These are phyloP conservation scores for Podaxis sp. DNA, from an alignment of 768 basidiomycete genomes.

Conservation along the genomic window DNA sequence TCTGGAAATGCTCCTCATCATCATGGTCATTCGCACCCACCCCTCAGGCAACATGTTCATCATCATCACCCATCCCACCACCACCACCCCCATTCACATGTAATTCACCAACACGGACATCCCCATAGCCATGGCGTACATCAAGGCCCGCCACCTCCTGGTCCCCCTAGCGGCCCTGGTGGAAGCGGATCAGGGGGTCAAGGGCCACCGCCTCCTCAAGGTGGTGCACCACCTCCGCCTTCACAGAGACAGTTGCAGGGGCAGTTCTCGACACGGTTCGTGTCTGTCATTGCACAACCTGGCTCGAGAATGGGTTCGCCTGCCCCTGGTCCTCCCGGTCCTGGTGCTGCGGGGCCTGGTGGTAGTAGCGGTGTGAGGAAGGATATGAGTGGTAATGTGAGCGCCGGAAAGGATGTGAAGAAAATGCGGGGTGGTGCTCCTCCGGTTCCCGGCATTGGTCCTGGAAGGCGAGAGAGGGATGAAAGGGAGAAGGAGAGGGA, in stretches of 20 bases:
- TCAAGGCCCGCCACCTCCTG: not conserved
- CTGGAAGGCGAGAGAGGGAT: slow-evolving; percentile 12
- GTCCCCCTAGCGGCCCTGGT: not conserved
- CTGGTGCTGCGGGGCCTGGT: slow-evolving; percentile 1
- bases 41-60: not conserved
- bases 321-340: slow-evolving; percentile 8
- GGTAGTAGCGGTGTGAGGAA: slow-evolving; percentile 5
- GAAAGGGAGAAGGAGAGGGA: slow-evolving; percentile 15
- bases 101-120: not conserved
- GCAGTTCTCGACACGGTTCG: slow-evolving; percentile 10
- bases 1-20: not conserved
- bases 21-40: slow-evolving; percentile 6
- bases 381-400: slow-evolving; percentile 6
- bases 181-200: not conserved
- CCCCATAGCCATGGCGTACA: slow-evolving; percentile 1
- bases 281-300: slow-evolving; percentile 6
- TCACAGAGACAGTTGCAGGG: slow-evolving; percentile 12
- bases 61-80: slow-evolving; percentile 3
- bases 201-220: slow-evolving; percentile 3
- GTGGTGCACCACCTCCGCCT: slow-evolving; percentile 1
- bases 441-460: not conserved
- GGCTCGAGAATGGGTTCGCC: slow-evolving; percentile 13
- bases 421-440: slow-evolving; percentile 9
- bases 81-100: not conserved
- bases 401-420: slow-evolving; percentile 10